Base-by-base conservation (phyloP, 2,329 filamentous ascomycete species). In the Neocatenulostroma microsporum region DNA sequence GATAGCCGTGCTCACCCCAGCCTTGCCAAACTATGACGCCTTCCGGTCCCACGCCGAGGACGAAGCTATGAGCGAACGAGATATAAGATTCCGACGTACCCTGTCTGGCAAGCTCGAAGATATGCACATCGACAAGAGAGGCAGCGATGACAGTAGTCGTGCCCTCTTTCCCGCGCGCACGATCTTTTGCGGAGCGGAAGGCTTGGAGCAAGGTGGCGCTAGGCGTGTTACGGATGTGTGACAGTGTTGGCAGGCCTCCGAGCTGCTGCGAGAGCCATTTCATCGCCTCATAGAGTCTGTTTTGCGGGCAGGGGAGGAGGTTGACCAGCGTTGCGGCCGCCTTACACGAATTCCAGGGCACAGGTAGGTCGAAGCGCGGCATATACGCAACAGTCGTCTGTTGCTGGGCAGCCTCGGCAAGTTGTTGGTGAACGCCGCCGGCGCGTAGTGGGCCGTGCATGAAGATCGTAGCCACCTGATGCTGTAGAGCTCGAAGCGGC, bases 21-120 rank as follows among this genome's bases (percentile, higher is more conserved):
- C 17, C 28, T 10, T 30, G 28, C 28, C 15, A 30, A 5, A 30
- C 10, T 15, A 30, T n/a, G 14, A 30, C 28, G 28, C 28, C 28
- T 19, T 30, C 28, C 7, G 6, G 28, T 10, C 28, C 28, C 11
- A 30, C 21, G 28, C 28, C 28, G 17, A 20, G 11, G 14, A 30
- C 28, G 15, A 19, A 17, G 10, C 11, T 19, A 19, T 30, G 28
- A 18, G 18, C 28, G 17, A 19, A 9, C 8, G 28, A 19, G 17
- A 13, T 12, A 19, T 18, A 19, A 9, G 28, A 19, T 5, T 10
- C 14, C 11, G 8, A 9, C 3, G 21, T 17, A 10, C 10, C 8
- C 14, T 19, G 12, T 9, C 21, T 19, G 15, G n/a, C 17, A 15
- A 19, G 15, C 28, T 30, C 15, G 17, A 10, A 19, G 13, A 12